phyloP scores from a whole-genome alignment of 176 grass and related monocot species.

The Olyra latifolia region DNA sequence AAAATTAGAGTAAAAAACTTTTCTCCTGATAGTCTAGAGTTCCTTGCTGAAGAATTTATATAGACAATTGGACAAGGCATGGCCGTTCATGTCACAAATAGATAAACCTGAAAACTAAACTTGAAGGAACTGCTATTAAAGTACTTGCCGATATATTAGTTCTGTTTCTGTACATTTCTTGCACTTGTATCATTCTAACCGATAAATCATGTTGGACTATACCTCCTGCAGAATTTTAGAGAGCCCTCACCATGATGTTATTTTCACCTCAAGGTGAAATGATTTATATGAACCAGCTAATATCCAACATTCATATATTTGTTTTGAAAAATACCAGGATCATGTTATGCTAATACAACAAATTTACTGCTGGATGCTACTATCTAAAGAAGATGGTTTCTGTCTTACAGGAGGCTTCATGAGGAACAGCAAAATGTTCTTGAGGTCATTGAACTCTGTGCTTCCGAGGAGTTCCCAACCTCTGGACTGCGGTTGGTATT shows the following conservation, averaged over 20 bases:
- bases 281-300: not conserved
- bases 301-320: not conserved
- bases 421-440: conserved; percentile 71
- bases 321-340: not conserved
- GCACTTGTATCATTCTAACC: not conserved
- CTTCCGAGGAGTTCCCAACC: conserved; percentile 63
- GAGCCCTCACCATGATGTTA: conserved; percentile 7
- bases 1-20: not conserved
- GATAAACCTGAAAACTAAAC: not conserved
- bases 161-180: not conserved
- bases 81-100: not conserved
- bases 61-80: not conserved
- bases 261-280: not conserved
- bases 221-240: not conserved
- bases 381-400: conserved; percentile 19
- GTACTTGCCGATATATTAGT: not conserved
- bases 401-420: conserved; percentile 74
- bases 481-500: conserved; percentile 79
- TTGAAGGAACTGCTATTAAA: not conserved
- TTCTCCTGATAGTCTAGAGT: not conserved
- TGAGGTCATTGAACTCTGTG: conserved; percentile 65
- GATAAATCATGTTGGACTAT: not conserved
- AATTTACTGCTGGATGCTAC: not conserved
- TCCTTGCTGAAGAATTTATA: not conserved
- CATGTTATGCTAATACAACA: not conserved